phyloP scores from a whole-genome alignment of 345 rosid species.

The Abelmoschus esculentus region DNA sequence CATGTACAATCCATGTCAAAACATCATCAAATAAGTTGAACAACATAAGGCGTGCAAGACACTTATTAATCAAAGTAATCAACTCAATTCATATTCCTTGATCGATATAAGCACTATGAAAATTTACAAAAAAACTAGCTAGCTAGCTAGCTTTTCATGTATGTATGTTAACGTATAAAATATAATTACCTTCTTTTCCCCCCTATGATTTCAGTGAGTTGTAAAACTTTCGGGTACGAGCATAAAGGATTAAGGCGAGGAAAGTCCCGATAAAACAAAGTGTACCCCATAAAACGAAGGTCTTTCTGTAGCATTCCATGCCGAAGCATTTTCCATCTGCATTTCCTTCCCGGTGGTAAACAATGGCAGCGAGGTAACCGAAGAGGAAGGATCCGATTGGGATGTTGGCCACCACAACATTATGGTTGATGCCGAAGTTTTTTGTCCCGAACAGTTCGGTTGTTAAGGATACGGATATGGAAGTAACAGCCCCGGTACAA shows the following conservation, averaged over 20 bases:
- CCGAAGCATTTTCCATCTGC: conserved; percentile 58
- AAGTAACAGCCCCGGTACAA: conserved; percentile 64
- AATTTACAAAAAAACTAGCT: too few relatives aligned
- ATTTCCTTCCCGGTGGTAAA: conserved; percentile 37
- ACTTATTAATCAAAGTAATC: too few relatives aligned
- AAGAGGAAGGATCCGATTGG: conserved; percentile 62
- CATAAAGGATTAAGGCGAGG: conserved; percentile 39
- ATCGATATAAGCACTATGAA: too few relatives aligned
- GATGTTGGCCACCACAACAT: conserved; percentile 51
- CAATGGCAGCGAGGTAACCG: conserved; percentile 22
- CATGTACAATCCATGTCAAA: too few relatives aligned
- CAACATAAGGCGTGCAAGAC: too few relatives aligned
- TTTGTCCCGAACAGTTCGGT: conserved; percentile 68
- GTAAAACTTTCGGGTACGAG: conserved; percentile 52
- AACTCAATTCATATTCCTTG: too few relatives aligned
- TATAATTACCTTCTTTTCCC: too few relatives aligned
- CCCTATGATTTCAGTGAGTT: background rate
- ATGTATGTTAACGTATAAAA: too few relatives aligned
- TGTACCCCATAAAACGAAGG: conserved; percentile 66
- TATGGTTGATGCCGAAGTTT: conserved; percentile 77
- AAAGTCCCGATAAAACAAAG: conserved; percentile 49
- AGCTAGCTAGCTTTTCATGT: too few relatives aligned
- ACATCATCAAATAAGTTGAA: too few relatives aligned
- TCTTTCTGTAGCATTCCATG: conserved; percentile 44
- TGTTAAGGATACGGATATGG: conserved; percentile 66